Conservation (phyloP, 2,329 filamentous ascomycete genomes). For the Penicillium sp. region DNA sequence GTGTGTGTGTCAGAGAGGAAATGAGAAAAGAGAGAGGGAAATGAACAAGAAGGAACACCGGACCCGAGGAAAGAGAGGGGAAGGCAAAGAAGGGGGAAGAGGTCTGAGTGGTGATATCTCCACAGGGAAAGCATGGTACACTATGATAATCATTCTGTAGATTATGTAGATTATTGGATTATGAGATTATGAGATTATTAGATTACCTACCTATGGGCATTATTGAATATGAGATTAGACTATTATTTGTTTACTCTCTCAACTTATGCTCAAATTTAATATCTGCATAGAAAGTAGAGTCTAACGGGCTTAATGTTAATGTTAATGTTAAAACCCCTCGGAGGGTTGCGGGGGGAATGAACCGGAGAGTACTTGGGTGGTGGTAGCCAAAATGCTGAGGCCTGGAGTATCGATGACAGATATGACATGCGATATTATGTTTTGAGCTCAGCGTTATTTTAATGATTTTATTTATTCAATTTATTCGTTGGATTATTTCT, state of each 20-base stretch:
- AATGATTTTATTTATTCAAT: not conserved
- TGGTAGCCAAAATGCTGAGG: not conserved
- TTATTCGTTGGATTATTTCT: not conserved
- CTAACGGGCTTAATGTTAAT: conserved; percentile 17
- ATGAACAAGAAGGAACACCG: too few species aligned
- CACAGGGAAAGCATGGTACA: conserved; percentile 1
- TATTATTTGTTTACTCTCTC: not conserved
- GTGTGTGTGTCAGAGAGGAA: not conserved
- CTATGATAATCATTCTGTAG: not conserved
- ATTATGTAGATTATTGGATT: not conserved
- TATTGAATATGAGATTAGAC: too few species aligned
- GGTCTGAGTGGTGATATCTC: conserved; percentile 7
- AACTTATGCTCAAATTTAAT: not conserved
- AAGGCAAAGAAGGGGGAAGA: not conserved
- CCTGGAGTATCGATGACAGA: conserved; percentile 11
- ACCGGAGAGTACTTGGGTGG: conserved; percentile 8
- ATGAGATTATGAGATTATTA: not conserved
- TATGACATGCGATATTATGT: conserved; percentile 13
- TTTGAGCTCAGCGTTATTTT: not conserved
- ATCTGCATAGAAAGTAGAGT: conserved; percentile 1
- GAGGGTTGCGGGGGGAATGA: conserved; percentile 9
- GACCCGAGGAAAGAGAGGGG: not conserved
- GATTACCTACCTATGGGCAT: too few species aligned
- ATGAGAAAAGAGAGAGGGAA: not conserved
- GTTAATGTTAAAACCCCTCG: conserved; percentile 8